A percentile compares a stretch with the other conserved stretches of the same genome.
Evolutionary conservation across 2,329 filamentous ascomycete genomes (phyloP).

Genomic region (Fusarium sarcochroum): DNA sequence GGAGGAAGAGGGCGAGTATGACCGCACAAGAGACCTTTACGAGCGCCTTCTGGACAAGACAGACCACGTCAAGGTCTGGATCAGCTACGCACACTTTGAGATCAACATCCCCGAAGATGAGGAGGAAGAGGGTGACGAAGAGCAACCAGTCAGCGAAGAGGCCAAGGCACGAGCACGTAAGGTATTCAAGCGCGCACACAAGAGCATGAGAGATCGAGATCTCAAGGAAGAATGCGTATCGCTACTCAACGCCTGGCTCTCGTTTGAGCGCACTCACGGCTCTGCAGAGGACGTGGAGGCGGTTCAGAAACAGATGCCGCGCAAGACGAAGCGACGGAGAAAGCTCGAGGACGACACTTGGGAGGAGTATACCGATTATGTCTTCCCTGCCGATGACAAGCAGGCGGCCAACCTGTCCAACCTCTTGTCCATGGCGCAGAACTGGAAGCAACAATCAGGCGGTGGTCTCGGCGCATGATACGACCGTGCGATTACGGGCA

Average conservation of each 20-base stretch:
- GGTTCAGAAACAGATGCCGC: constrained; percentile 94
- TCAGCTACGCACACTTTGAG: constrained; percentile 98
- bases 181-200: constrained; percentile 88
- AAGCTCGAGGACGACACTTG: constrained; percentile 92
- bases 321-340: constrained; percentile 91
- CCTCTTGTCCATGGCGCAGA: constrained; percentile 86
- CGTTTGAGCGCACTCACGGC: constrained; percentile 91
- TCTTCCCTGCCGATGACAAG: constrained; percentile 96
- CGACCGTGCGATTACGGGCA: neutral
- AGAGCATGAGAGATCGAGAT: constrained; percentile 88
- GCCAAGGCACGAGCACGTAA: constrained; percentile 86
- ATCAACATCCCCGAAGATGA: constrained; percentile 89
- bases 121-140: constrained; percentile 70
- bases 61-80: constrained; percentile 99
- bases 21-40: constrained; percentile 84
- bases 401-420: constrained; percentile 86
- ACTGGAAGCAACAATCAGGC: constrained; percentile 83
- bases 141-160: constrained; percentile 81
- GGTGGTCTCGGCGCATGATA: constrained; percentile 51
- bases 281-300: constrained; percentile 80
- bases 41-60: constrained; percentile 94
- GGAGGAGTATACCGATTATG: constrained; percentile 95
- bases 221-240: constrained; percentile 95
- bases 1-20: constrained; percentile 94
- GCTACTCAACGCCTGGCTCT: constrained; percentile 91